phyloP scores from a whole-genome alignment of 768 basidiomycete species.

The Pisolithus albus region DNA sequence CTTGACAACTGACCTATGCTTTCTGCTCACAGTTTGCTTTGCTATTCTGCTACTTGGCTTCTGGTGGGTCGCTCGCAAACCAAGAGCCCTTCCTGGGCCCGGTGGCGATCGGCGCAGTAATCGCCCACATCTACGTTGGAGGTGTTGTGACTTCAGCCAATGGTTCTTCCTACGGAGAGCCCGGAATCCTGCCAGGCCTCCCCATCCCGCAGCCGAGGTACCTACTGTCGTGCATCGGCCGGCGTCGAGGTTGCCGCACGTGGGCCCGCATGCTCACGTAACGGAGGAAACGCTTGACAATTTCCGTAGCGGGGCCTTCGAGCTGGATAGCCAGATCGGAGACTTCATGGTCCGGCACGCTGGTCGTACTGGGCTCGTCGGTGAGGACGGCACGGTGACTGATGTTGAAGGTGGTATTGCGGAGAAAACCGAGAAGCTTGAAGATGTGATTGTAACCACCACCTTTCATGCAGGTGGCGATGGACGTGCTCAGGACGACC shows the following conservation, averaged over 20 bases:
- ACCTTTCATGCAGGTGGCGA: not conserved
- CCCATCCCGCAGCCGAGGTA: not conserved
- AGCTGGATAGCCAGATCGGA: conserved; percentile 11
- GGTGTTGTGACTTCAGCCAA: no score
- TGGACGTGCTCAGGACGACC: not conserved
- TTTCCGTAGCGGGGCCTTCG: conserved; percentile 18
- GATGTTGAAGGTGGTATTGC: not conserved
- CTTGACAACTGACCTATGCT: not conserved
- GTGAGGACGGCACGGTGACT: not conserved
- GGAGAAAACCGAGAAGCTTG: no score
- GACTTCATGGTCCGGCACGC: not conserved
- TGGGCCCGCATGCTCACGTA: conserved; percentile 18
- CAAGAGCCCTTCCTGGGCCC: conserved; percentile 1
- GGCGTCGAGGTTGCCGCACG: conserved; percentile 9
- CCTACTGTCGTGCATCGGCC: conserved; percentile 5
- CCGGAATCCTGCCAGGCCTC: no score
- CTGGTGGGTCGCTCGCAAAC: conserved; percentile 18
- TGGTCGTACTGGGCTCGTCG: not conserved
- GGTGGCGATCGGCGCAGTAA: not conserved
- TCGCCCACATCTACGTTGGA: no score
- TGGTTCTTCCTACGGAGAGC: no score
- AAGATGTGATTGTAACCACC: no score
- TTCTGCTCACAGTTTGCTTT: conserved; percentile 15
- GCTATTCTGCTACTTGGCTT: conserved; percentile 21
- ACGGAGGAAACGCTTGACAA: conserved; percentile 19